Conservation (phyloP, 2,329 filamentous ascomycete species). For the Aspergillus viridinutans region DNA sequence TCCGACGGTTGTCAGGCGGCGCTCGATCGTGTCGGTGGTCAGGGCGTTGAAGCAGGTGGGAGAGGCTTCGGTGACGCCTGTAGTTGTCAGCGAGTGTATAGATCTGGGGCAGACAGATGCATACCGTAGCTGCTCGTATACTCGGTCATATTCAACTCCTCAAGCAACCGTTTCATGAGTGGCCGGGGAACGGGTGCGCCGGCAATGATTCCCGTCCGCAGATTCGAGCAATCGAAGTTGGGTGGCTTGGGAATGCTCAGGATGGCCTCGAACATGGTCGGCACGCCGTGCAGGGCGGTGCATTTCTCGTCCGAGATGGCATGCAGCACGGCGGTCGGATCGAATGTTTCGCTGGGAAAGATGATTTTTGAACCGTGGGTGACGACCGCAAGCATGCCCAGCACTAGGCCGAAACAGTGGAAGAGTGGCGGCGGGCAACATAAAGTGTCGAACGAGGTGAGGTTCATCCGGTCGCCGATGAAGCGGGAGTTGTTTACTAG, state of each 20-base stretch:
- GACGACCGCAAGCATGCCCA: conserved; percentile 67
- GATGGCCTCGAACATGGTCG: conserved; percentile 75
- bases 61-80: conserved; percentile 68
- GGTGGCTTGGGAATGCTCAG: conserved; percentile 47
- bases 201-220: conserved; percentile 74
- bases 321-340: conserved; percentile 60
- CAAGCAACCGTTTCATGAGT: conserved; percentile 68
- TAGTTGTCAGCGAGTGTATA: background rate
- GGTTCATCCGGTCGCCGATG: conserved; percentile 69
- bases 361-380: conserved; percentile 74
- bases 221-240: conserved; percentile 46
- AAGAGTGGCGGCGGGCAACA: conserved; percentile 82
- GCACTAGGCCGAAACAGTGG: conserved; percentile 79
- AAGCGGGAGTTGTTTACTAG: conserved; percentile 62
- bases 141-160: conserved; percentile 69
- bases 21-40: conserved; percentile 65
- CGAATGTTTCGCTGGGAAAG: conserved; percentile 71
- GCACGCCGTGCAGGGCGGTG: conserved; percentile 75
- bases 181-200: conserved; percentile 72
- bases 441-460: conserved; percentile 63
- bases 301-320: conserved; percentile 64
- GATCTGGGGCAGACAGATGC: background rate
- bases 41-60: conserved; percentile 79
- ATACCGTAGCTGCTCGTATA: conserved; percentile 62
- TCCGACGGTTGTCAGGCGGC: conserved; percentile 67